A percentile compares a stretch with the other conserved stretches of the same genome.
Conservation (phyloP, 805 yeast genomes). For the Myxozyma neglecta region DNA sequence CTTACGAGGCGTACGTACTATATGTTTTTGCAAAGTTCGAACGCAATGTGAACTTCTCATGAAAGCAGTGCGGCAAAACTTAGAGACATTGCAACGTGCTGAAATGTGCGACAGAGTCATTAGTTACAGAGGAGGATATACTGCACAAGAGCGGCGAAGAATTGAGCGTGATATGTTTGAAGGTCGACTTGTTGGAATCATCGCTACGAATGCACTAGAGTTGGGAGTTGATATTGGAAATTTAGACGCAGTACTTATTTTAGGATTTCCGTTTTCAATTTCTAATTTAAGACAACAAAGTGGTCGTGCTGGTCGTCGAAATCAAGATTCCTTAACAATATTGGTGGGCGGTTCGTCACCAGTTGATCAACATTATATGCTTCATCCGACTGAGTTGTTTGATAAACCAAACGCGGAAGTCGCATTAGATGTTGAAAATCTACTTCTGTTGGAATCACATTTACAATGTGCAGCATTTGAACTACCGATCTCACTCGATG, state of each 20-base stretch:
- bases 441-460: conserved; percentile 72
- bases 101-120: conserved; percentile 62
- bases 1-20: conserved; percentile 66
- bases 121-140: conserved; percentile 95
- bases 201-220: conserved; percentile 94
- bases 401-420: conserved; percentile 55
- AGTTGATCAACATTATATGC: conserved; percentile 79
- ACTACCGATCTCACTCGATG: conserved; percentile 56
- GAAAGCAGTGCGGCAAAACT: conserved; percentile 70
- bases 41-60: conserved; percentile 82
- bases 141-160: conserved; percentile 77
- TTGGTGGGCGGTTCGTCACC: conserved; percentile 82
- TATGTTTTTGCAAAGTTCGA: conserved; percentile 87
- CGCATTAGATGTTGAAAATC: conserved; percentile 60
- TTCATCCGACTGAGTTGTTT: conserved; percentile 61
- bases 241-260: conserved; percentile 84
- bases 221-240: conserved; percentile 94
- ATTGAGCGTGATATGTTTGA: conserved; percentile 89
- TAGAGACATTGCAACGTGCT: conserved; percentile 43
- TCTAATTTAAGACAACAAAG: conserved; percentile 92
- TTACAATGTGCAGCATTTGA: conserved; percentile 94
- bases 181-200: conserved; percentile 79
- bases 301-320: conserved; percentile 95
- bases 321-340: conserved; percentile 78
- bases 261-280: conserved; percentile 88